These are phyloP conservation scores for Fusarium sp. DNA, from an alignment of 2,329 filamentous ascomycete species.

Conservation along the genomic window DNA sequence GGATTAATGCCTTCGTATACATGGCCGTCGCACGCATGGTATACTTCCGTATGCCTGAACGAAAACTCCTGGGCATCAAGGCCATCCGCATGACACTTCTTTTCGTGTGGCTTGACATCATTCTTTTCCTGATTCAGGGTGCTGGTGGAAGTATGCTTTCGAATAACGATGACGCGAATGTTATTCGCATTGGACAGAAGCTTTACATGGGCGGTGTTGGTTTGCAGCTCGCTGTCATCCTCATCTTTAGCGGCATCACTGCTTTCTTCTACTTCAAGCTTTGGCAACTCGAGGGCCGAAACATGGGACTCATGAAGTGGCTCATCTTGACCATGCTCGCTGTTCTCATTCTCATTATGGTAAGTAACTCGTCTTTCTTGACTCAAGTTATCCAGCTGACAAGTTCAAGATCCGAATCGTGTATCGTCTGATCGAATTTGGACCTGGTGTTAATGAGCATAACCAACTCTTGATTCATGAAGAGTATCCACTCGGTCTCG, in stretches of 20 bases:
- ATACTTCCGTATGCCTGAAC: constrained; percentile 54
- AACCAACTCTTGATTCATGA: constrained; percentile 64
- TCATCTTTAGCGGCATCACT: constrained; percentile 54
- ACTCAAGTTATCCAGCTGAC: constrained; percentile 7
- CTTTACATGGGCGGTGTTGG: constrained; percentile 57
- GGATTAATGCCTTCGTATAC: constrained; percentile 60
- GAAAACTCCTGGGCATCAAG: constrained; percentile 52
- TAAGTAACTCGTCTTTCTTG: constrained; percentile 38
- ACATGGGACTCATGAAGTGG: constrained; percentile 49
- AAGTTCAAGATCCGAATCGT: constrained; percentile 64
- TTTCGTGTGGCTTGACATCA: constrained; percentile 63
- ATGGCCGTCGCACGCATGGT: constrained; percentile 58
- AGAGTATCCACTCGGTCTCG: constrained; percentile 63
- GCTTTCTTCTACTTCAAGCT: constrained; percentile 52
- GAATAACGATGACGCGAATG: constrained; percentile 38
- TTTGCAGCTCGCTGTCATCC: constrained; percentile 54
- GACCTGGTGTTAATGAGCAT: constrained; percentile 56
- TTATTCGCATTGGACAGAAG: constrained; percentile 52
- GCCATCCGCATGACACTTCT: constrained; percentile 56
- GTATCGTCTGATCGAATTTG: constrained; percentile 70
- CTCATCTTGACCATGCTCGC: constrained; percentile 52
- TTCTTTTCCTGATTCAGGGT: constrained; percentile 61
- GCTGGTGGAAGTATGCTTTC: constrained; percentile 55
- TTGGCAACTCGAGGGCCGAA: constrained; percentile 35
- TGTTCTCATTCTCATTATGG: constrained; percentile 53